Conservation (phyloP, 2,329 filamentous ascomycete species). For the Paraconiothyrium brasiliense region DNA sequence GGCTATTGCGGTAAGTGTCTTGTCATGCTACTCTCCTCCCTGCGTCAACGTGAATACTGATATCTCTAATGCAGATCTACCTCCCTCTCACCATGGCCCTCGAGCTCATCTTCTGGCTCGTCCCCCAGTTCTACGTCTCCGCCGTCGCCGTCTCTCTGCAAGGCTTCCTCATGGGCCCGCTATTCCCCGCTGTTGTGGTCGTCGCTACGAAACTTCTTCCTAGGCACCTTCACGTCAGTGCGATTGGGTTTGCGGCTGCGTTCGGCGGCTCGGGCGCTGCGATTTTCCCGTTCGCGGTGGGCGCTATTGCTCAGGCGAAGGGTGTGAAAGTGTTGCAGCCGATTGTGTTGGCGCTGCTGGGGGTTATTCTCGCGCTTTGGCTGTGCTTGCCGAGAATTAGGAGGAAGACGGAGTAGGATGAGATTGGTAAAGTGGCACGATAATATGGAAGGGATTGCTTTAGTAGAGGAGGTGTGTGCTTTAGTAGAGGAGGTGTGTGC, state of each 20-base stretch:
- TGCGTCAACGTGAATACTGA: not conserved
- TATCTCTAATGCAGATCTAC: conserved; percentile 68
- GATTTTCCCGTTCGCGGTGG: conserved; percentile 71
- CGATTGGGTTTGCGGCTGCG: conserved; percentile 81
- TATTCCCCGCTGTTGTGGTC: conserved; percentile 80
- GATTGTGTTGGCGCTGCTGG: conserved; percentile 65
- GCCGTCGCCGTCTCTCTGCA: conserved; percentile 75
- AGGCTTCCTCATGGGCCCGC: conserved; percentile 81
- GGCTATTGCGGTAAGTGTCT: conserved; percentile 53
- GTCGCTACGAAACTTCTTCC: conserved; percentile 79
- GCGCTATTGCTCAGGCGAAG: conserved; percentile 71
- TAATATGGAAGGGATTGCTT: too few relatives aligned
- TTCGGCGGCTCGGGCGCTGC: conserved; percentile 79
- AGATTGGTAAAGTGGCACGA: not conserved
- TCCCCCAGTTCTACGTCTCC: conserved; percentile 78
- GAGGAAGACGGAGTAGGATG: conserved; percentile 51
- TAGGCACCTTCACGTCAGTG: conserved; percentile 76
- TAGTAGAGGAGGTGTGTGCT: too few relatives aligned
- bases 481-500: too few relatives aligned
- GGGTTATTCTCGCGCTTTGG: conserved; percentile 63
- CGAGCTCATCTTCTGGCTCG: conserved; percentile 81
- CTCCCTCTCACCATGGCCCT: conserved; percentile 70
- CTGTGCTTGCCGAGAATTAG: conserved; percentile 57
- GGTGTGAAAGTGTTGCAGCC: conserved; percentile 70
- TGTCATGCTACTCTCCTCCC: not conserved